Base-by-base conservation (phyloP, 139 green algal species). In the Desmodesmus armatus region DNA sequence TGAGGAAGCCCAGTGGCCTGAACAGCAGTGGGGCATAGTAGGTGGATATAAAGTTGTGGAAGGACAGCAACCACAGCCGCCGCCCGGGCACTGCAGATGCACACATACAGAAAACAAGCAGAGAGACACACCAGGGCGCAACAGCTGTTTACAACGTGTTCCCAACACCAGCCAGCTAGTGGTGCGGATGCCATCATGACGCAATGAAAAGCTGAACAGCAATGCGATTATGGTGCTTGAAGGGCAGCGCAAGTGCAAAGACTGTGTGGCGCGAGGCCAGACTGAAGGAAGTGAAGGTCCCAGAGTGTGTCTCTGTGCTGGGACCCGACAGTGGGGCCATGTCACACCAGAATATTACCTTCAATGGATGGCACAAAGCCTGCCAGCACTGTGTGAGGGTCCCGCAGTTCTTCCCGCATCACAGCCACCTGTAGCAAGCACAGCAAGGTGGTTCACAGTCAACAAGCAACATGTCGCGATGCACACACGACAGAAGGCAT, bases 21-120 rank as follows among this genome's bases (percentile, higher is more conserved):
- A 95, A 47, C 23, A 97, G 70, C 37, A 91, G 27, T 0, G 92
- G 85, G 0, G 82, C 53, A 55, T 94, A 95, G 85, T 90, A 95
- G 35, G 85, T 93, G 66, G 94, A 95, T 23, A 91, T 23, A 5
- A 90, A 72, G 78, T 97, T 90, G 82, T 97, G 91, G 4, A 72
- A 33, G 0, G 89, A 94, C 78, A 92, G 83, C 75, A 89, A 85
- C 40, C 69, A 72, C 69, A 96, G 87, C 49, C 85, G 60, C 29
- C 37, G 27, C 21, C 87, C 88, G 1, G 49, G 43, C 62, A 84
- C 78, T 82, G 81, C 70, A 58, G 6, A 29, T 51, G 49, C 67
- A 75, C 21, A 21, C 11, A 15, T 33, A 49, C 67, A 53, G 6
- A 71, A 31, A 3, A 78, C 13, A 44, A 82, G 51, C 25, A 69